Evolutionary conservation across 805 yeast genomes (phyloP), one percentile per base, ranked within the genome.

Genomic region (Teunomyces funiuensis): DNA sequence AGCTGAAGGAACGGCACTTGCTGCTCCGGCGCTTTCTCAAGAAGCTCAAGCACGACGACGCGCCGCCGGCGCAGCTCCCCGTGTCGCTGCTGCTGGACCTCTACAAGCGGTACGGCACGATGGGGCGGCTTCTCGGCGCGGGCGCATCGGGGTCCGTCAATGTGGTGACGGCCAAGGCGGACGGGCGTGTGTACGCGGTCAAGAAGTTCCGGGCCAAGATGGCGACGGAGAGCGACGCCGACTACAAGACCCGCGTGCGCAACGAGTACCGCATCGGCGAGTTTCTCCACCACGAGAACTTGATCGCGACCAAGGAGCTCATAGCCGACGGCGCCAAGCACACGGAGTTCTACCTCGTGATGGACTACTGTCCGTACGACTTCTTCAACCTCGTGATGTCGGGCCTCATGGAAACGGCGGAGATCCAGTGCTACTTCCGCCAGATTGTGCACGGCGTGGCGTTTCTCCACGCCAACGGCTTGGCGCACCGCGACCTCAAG

Each of bases 61-160:
- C 26, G 6, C 29, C 20, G 14, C 5, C 29, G 3, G 6, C 23
- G 2, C 30, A 11, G 23, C 37, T 26, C 11, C 38, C 18, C 14
- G 6, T 19, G 14, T 31, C 33, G 43, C 30, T 36, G 11, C 30
- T 31, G 23, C 34, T 47, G 38, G 19, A 16, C 11, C 22, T n/a
- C 36, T 20, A 55, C 40, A 50, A 79, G 40, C 83, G 84, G 52
- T 88, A 88, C 61, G 93, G 95, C 29, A 44, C 58, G 5, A 72
- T 80, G 17, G 95, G 95, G 9, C 76, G 76, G 47, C 69, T 83
- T 16, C 69, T 88, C 37, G 98, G 98, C 16, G 81, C 90, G 43
- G 98, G 98, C 10, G 97, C 97, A 1, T 90, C 95, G 17, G 97
- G 98, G 2, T 83, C 93, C 0, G 98, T 90, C n/a, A 77, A 85